Base-by-base conservation (phyloP, 768 basidiomycete species). In the Guyanaporus albipodus region DNA sequence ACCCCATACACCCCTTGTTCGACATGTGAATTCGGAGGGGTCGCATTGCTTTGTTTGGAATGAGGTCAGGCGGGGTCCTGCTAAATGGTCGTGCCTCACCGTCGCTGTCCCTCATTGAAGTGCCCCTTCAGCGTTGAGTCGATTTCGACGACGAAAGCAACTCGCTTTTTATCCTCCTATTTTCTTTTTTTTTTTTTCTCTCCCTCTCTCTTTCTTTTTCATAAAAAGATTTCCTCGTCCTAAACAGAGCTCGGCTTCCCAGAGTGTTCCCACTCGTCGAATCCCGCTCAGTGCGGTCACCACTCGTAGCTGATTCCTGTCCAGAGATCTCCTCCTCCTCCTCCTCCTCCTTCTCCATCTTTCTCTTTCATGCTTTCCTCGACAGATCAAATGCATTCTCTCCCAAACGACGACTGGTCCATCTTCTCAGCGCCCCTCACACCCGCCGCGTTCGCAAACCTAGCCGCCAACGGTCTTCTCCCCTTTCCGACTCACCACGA, bases 381-480 rank as follows among this genome's bases (percentile, higher is more conserved):
- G 8, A 8, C 49, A 37, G 57, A 64, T 60, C 52, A 38, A 37
- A 66, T 61, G 59, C 64, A 63, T 1, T 10, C 63, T 8, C 19
- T 63, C 39, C 38, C 57, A 6, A 55, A 47, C 44, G 61, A 61
- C n/a, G 73, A 74, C 27, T 87, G 85, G 85, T 68, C 72, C 53
- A 42, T 85, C 17, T 85, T 84, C 62, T 70, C 83, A n/a, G 61
- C 76, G 4, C 79, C 86, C 2, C 69, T 86, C 40, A 74, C 82
- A 49, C 79, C 82, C 6, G 61, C 74, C 35, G 67, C 80, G 27
- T 85, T 84, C 56, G 76, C 80, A 32, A 74, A 77, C 28, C 74
- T 87, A 34, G 74, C 79, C 11, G 76, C 83, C 4, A 80, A 79
- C 57, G 80, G 78, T 55, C 70, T 79, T 37, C 66, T 87, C 72